Evolutionary conservation across 2,329 filamentous ascomycete species (phyloP).

Genomic region (Chrysosporium queenslandicum): DNA sequence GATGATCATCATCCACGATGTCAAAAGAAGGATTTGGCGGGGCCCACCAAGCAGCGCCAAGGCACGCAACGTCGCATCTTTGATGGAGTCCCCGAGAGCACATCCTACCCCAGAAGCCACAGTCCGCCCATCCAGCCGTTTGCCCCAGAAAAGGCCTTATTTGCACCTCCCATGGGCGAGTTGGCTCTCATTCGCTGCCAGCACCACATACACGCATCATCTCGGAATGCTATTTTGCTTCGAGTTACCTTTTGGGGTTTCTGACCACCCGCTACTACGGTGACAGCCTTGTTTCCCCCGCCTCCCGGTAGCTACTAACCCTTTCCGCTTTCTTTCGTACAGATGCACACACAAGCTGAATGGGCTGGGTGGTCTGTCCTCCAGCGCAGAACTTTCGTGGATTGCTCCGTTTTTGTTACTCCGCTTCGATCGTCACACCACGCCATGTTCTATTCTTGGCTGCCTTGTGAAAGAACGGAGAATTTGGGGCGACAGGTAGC

Average conservation of each 20-base stretch:
- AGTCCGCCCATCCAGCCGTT: too few species aligned
- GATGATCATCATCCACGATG: neutral
- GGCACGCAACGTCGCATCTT: neutral
- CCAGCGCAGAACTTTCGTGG: neutral
- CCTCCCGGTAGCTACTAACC: too few species aligned
- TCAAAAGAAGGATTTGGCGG: neutral
- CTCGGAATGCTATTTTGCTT: neutral
- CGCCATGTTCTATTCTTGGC: conserved; percentile 1
- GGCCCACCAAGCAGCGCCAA: neutral
- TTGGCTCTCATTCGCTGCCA: too few species aligned
- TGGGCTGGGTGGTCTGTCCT: neutral
- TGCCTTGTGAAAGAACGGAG: neutral
- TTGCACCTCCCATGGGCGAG: too few species aligned
- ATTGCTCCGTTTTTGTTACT: neutral
- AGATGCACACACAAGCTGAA: too few species aligned
- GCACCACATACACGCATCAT: neutral
- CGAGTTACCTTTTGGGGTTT: too few species aligned
- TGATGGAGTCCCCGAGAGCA: neutral
- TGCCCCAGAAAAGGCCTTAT: too few species aligned
- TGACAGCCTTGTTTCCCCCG: neutral
- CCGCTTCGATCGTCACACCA: neutral
- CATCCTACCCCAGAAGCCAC: neutral
- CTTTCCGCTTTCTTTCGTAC: too few species aligned
- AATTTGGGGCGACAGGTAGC: neutral
- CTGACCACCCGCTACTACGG: too few species aligned